Base-by-base conservation (phyloP, 805 yeast genomes). In the Torulaspora maleeae region DNA sequence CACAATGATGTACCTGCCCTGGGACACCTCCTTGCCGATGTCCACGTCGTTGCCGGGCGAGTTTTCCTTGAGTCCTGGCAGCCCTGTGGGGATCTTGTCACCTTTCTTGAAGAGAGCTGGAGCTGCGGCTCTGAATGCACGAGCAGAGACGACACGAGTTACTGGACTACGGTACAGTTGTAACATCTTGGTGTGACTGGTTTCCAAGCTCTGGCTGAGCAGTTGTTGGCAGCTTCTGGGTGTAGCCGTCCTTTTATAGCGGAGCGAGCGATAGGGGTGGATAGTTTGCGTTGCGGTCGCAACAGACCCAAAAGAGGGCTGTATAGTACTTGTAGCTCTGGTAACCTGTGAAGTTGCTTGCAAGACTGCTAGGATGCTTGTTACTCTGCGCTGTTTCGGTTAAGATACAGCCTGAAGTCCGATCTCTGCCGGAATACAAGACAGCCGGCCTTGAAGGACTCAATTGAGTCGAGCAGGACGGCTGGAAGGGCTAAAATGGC, bases 41-140 rank as follows among this genome's bases (percentile, higher is more conserved):
- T 80, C 73, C 50, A 82, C 73, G 16, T 66, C 62, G 57, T 80
- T 77, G 34, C 85, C 83, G 40, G 91, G 91, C 16, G 86, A 75
- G 35, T 77, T 78, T 51, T 79, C 83, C 41, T 61, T 68, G 48
- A 77, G 66, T 33, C 80, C 69, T n/a, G 75, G 57, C n/a, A 54
- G 27, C 12, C 70, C 72, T 0, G 75, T 63, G n/a, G 91, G 90
- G 47, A 86, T 70, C 39, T 65, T 52, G 54, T 79, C 82, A 24
- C 95, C 93, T 15, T 69, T 79, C 35, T 75, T 63, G 49, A 80
- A 69, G 27, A 56, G 47, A 10, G 58, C 46, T 29, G 60, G 55
- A 15, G 58, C 36, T 9, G 55, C 45, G 16, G 63, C 47, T 38
- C 52, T 54, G 54, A 65, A 64, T 17, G 53, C 48, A 42, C 66